Base-by-base conservation (phyloP, 495 filamentous ascomycete species). In the Aspergillus sclerotioniger region DNA sequence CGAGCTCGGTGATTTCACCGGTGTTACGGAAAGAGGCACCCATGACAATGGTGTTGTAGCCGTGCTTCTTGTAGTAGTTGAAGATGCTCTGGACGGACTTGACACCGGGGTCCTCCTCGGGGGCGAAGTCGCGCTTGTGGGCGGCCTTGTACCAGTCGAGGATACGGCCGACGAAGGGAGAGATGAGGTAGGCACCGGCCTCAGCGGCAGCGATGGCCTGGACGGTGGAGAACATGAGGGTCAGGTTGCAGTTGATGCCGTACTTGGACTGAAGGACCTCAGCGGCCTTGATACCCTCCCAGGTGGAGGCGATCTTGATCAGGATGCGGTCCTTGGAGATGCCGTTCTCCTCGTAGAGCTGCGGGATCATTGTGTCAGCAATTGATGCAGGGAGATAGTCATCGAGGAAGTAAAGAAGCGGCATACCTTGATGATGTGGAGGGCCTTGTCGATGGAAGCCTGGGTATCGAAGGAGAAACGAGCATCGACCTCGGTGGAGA, bases 11-110 rank as follows among this genome's bases (percentile, higher is more conserved):
- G 78, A 99, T 96, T 81, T 99, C 94, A 61, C 94, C 94, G 53
- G 79, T 76, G 80, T 89, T 96, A 67, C 94, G 83, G 90, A 99
- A 99, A 13, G 92, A 96, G 62, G 94, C 94, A 70, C 94, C 94
- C 94, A 99, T 99, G 72, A 99, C 94, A 67, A 96, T 96, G 74
- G 94, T 98, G 66, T 94, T 92, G 86, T 99, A 97, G 69, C 89
- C 91, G 76, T 82, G 88, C 83, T 97, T 99, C 90, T 99, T 99
- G 87, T 99, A 99, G 89, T 99, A 99, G 82, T 99, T 96, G 88
- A 89, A 99, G 83, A 99, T 99, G 72, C 65, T 68, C 84, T 96
- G 84, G 67, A 99, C 95, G 65, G 87, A 91, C 82, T 92, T 87
- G 78, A 99, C 94, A 78, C 94, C 94, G 54, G 94, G 94, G 83